Evolutionary conservation across 2,329 filamentous ascomycete species (phyloP).

Genomic region (Onygenales sp.): DNA sequence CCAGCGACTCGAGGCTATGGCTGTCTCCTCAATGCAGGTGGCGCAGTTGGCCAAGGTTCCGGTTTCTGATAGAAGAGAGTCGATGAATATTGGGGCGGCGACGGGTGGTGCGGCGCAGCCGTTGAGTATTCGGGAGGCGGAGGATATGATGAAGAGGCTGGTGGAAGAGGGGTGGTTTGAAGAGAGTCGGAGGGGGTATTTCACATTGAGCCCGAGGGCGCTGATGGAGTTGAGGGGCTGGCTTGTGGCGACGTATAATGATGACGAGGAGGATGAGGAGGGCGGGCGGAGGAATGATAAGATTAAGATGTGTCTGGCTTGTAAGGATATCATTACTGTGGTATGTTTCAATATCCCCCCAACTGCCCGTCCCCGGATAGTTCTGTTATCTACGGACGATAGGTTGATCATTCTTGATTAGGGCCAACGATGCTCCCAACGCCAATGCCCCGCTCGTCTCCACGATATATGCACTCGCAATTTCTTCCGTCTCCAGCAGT

Average conservation of each 20-base stretch:
- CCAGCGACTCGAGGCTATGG: conserved; percentile 69
- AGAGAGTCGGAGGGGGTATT: conserved; percentile 61
- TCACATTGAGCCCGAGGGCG: conserved; percentile 63
- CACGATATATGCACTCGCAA: conserved; percentile 68
- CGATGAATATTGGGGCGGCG: conserved; percentile 30
- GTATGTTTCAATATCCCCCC: conserved; percentile 25
- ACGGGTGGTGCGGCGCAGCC: conserved; percentile 35
- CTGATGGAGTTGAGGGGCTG: conserved; percentile 78
- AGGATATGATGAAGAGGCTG: conserved; percentile 59
- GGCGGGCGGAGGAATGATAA: conserved; percentile 48
- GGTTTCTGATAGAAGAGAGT: conserved; percentile 22
- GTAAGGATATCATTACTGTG: conserved; percentile 78
- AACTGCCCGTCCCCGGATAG: conserved; percentile 3
- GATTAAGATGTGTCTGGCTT: conserved; percentile 81
- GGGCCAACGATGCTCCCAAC: conserved; percentile 65
- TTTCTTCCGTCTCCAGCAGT: conserved; percentile 59
- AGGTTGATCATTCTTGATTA: conserved; percentile 12
- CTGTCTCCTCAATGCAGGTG: conserved; percentile 69
- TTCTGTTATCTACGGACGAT: background rate
- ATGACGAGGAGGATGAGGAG: conserved; percentile 50
- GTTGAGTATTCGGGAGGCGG: conserved; percentile 68
- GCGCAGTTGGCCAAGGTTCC: conserved; percentile 52
- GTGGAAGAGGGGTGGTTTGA: conserved; percentile 80
- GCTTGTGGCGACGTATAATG: conserved; percentile 85
- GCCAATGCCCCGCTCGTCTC: conserved; percentile 59